Base-by-base conservation (phyloP, 1,284 basidiomycete genomes). In the Hemileia vastatrix region DNA sequence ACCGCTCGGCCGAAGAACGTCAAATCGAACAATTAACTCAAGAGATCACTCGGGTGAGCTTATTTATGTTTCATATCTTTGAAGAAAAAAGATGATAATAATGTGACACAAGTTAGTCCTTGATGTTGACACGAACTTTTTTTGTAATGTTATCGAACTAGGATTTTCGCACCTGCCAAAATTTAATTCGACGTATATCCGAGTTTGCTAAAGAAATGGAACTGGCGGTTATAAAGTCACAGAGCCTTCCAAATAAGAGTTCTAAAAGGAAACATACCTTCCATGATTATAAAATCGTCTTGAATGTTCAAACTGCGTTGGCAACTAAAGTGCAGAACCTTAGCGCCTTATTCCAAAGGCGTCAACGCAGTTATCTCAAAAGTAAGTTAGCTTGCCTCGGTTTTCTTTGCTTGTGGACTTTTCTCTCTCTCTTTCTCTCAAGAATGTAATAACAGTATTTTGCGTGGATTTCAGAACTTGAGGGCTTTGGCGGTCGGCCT, bases 311-410 rank as follows among this genome's bases (percentile, higher is more conserved):
- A 77, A 85, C 92, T 32, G 93, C 87, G 9, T 83, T 98, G 43
- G 95, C 95, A 19, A 90, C 89, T 23, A 88, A 91, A 73, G 85
- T 97, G 8, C 95, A 98, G 79, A 89, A 92, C 69, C 80, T 93
- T 54, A 93, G 89, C 70, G 87, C 86, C 19, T 80, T 85, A n/a
- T 98, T 99, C 75, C 83, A 95, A 65, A 96, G 94, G 80, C 96
- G 95, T 79, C 95, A 99, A 78, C 84, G 89, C 61, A 86, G 93
- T 32, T 98, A 98, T 77, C 87, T 99, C 84, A 88, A 94, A 77
- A 90, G 93, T 94, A 73, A 79, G 93, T 83, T 62, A 69, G 61
- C 21, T 32, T 54, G 40, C 23, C 27, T 40, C 27, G 40, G 32
- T 58, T 23, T 54, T 43, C 44, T 51, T 40, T 40, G 15, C 19